Percentiles rank a stretch among this genome's conserved stretches.
Evolutionary conservation across 2,329 filamentous ascomycete species (phyloP).

Genomic region (Beauveria varroae): DNA sequence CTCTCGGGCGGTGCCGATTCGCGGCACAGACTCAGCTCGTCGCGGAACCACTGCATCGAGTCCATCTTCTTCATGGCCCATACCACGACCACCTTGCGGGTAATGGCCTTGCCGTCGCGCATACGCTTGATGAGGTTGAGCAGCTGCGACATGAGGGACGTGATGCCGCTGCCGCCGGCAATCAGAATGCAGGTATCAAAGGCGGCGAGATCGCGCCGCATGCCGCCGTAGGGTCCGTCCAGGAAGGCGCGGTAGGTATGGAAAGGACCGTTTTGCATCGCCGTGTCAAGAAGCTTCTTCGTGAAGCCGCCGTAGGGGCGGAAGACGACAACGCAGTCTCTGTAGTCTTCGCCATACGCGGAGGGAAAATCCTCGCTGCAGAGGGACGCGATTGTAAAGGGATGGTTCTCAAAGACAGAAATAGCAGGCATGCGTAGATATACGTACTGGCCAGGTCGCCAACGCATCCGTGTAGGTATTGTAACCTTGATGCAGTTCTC

Average conservation of each 20-base stretch:
- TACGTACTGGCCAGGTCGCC: constrained; percentile 90
- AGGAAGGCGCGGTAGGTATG: constrained; percentile 89
- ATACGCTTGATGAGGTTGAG: constrained; percentile 94
- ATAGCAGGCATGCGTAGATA: constrained; percentile 93
- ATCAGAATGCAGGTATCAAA: constrained; percentile 93
- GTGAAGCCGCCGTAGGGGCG: constrained; percentile 90
- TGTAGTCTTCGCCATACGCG: constrained; percentile 78
- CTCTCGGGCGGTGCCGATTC: constrained; percentile 82
- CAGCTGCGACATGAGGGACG: constrained; percentile 83
- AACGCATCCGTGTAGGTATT: constrained; percentile 84
- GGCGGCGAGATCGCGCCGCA: constrained; percentile 80
- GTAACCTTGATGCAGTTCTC: constrained; percentile 96
- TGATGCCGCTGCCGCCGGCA: constrained; percentile 90
- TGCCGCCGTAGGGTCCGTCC: constrained; percentile 91
- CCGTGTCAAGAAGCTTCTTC: constrained; percentile 71
- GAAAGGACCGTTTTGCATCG: constrained; percentile 78
- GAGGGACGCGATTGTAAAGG: constrained; percentile 88
- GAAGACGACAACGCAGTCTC: constrained; percentile 87
- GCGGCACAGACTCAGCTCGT: constrained; percentile 85
- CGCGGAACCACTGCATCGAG: constrained; percentile 95
- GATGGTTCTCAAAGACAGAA: constrained; percentile 84
- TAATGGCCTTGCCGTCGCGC: constrained; percentile 89
- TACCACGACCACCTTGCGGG: constrained; percentile 82
- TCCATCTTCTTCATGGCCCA: constrained; percentile 89
- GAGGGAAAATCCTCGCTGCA: constrained; percentile 92